A percentile compares a stretch with the other conserved stretches of the same genome.
phyloP scores from a whole-genome alignment of 73 alveolate species.

The Paramecium primaurelia region DNA sequence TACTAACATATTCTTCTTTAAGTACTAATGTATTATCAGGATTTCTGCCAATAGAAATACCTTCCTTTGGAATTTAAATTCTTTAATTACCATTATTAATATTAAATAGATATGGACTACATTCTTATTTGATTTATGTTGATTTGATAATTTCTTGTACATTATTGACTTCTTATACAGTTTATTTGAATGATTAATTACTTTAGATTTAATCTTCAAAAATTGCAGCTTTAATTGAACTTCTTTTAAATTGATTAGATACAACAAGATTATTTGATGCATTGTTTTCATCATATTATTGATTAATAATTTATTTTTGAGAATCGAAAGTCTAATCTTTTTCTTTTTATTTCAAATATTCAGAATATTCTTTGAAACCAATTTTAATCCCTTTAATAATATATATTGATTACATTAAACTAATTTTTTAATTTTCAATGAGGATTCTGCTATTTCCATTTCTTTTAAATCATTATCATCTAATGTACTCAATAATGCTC shows the following conservation, averaged over 20 bases:
- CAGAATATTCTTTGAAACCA: slow-evolving; percentile 16
- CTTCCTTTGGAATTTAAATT: background rate
- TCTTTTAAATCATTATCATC: slow-evolving; percentile 41
- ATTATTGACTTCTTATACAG: background rate
- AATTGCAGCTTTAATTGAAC: background rate
- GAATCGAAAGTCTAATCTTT: background rate
- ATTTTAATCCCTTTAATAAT: background rate
- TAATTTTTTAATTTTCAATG: background rate
- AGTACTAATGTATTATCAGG: background rate
- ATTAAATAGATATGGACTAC: background rate
- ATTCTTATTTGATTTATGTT: background rate
- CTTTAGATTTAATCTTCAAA: background rate
- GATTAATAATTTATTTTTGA: background rate
- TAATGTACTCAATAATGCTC: slow-evolving; percentile 3
- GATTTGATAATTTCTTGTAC: background rate
- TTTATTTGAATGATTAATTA: background rate
- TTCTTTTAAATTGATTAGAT: background rate
- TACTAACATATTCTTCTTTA: slow-evolving; percentile 24
- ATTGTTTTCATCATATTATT: background rate
- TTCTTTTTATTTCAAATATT: background rate
- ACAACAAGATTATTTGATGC: background rate
- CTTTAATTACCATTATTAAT: background rate
- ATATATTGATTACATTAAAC: background rate
- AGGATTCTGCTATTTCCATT: slow-evolving; percentile 2
- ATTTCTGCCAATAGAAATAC: slow-evolving; percentile 1